Evolutionary conservation across 495 filamentous ascomycete genomes (phyloP), one percentile per base, ranked within the genome.

Genomic region (Lentithecium fluviatile): DNA sequence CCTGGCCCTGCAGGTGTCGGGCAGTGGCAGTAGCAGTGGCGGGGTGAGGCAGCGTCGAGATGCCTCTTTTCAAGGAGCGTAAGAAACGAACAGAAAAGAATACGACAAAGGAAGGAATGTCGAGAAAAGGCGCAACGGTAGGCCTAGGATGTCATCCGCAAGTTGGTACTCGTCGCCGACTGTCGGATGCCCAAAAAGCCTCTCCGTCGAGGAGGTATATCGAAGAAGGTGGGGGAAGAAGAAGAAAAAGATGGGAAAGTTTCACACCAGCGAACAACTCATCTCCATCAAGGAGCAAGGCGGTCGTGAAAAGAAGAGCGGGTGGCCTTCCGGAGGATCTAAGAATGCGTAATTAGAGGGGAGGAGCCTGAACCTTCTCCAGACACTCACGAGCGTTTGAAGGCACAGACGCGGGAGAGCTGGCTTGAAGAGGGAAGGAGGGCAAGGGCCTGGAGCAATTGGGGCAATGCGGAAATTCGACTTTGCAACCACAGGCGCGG

Each of bases 11-110:
- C 56, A 69, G 66, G 66, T 59, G 40, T 43, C 15, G 53, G 23
- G 32, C 21, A 46, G 25, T 23, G 36, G 13, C 50, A 37, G 20
- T 29, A 17, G 26, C 15, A 56, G 43, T 52, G 58, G 57, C 47
- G 52, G 36, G 43, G 46, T 38, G 50, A 49, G 20, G 56, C 52
- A 43, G 43, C 50, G 53, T 50, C 66, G 60, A 67, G 63, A 47
- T 32, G 56, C 56, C 58, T 52, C 54, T 50, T 29, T 20, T 24
- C 24, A 24, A 64, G 64, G 65, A 65, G 47, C 54, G 64, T 49
- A 64, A 58, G 69, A 66, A 60, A 71, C 51, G 57, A 65, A 68
- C 34, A 48, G 54, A 58, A 69, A 65, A 64, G 70, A 65, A 54
- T 55, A 55, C 17, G 53, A 59, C 62, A 56, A n/a, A 32, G 29